Conservation (phyloP, 2,329 filamentous ascomycete genomes). For the Fusarium lateritium region DNA sequence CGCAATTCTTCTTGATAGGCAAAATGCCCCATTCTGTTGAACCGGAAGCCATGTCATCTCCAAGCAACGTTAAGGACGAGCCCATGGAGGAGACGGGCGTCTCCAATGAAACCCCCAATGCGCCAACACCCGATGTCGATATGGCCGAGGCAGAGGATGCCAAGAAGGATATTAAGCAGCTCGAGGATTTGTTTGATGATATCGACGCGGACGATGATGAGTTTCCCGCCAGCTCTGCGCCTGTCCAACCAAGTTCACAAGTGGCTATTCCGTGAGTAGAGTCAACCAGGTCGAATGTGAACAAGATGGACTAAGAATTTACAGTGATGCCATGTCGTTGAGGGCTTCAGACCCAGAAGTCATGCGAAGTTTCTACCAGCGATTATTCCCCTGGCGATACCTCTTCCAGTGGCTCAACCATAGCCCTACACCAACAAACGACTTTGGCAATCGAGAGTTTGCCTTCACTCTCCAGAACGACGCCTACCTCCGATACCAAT, state of each 20-base stretch:
- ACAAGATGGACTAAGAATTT: constrained; percentile 10
- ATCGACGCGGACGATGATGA: constrained; percentile 71
- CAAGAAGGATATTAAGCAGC: constrained; percentile 63
- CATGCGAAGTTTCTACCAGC: constrained; percentile 95
- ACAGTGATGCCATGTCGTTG: constrained; percentile 55
- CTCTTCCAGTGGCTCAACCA: constrained; percentile 99
- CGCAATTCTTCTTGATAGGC: not conserved
- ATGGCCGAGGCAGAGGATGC: constrained; percentile 46
- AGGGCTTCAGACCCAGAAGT: constrained; percentile 82
- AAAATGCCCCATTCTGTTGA: constrained; percentile 45
- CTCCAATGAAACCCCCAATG: constrained; percentile 29
- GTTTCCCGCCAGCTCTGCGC: constrained; percentile 65
- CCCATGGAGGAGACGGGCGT: constrained; percentile 46
- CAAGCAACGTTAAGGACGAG: constrained; percentile 49
- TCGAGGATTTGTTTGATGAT: constrained; percentile 73
- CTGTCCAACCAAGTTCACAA: constrained; percentile 57
- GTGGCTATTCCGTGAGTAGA: constrained; percentile 62
- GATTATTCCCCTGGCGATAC: constrained; percentile 93
- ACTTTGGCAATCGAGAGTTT: constrained; percentile 95
- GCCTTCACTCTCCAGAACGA: constrained; percentile 95
- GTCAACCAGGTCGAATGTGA: not conserved
- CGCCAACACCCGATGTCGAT: constrained; percentile 36
- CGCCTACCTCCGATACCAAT: constrained; percentile 93
- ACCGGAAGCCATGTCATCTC: constrained; percentile 46
- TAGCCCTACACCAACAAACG: constrained; percentile 84